These are phyloP conservation scores for Candida morakotiae DNA, from an alignment of 805 yeast genomes.

Conservation along the genomic window DNA sequence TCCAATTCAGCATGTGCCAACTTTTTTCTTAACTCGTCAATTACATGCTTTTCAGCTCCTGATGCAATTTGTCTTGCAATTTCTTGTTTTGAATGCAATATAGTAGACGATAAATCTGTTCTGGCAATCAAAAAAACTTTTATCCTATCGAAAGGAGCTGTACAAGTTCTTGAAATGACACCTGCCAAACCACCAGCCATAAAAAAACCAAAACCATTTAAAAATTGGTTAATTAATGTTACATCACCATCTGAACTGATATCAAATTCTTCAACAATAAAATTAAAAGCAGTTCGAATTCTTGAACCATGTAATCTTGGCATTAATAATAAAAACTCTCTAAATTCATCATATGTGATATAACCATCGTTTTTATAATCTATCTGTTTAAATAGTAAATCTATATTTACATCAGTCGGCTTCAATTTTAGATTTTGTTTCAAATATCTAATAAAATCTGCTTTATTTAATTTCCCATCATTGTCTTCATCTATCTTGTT, in stretches of 20 bases:
- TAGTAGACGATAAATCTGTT: conserved; percentile 71
- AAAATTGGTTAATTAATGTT: conserved; percentile 70
- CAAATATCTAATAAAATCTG: conserved; percentile 67
- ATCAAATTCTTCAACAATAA: conserved; percentile 75
- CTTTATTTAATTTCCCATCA: conserved; percentile 64
- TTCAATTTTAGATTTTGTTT: conserved; percentile 46
- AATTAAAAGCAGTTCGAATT: conserved; percentile 74
- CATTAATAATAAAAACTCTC: conserved; percentile 75
- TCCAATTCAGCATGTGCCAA: conserved; percentile 20
- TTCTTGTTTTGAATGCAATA: conserved; percentile 52
- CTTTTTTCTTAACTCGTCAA: conserved; percentile 30
- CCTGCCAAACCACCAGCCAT: conserved; percentile 95
- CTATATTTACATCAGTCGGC: conserved; percentile 51
- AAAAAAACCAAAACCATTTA: conserved; percentile 86
- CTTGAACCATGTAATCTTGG: conserved; percentile 78
- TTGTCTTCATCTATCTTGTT: conserved; percentile 61
- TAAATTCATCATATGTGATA: conserved; percentile 81
- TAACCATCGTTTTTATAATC: conserved; percentile 59
- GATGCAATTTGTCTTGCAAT: conserved; percentile 33
- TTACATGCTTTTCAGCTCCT: conserved; percentile 31
- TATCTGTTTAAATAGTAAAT: conserved; percentile 50
- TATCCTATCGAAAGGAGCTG: conserved; percentile 95
- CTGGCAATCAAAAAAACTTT: conserved; percentile 93
- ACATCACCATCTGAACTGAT: conserved; percentile 91
- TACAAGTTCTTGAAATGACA: conserved; percentile 90